Percentiles rank a stretch among this genome's conserved stretches.
These are phyloP conservation scores for Colletotrichum sp. DNA, from an alignment of 2,329 filamentous ascomycete genomes.

Conservation along the genomic window DNA sequence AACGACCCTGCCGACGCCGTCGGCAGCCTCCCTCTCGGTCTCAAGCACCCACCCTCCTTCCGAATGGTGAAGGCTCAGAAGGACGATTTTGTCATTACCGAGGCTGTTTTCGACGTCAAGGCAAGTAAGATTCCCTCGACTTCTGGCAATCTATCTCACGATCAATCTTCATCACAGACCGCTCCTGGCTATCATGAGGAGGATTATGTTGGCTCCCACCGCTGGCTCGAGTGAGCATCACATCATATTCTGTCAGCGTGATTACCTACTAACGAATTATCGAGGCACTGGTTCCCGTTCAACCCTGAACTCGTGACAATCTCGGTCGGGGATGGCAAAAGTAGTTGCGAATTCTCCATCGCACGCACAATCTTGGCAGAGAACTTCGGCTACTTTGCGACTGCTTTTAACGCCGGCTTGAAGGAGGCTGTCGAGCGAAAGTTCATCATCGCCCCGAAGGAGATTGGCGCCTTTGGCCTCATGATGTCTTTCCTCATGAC, in stretches of 20 bases:
- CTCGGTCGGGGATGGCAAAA: not conserved
- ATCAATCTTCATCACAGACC: not conserved
- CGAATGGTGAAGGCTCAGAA: not conserved
- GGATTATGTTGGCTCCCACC: not conserved
- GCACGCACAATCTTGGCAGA: not conserved
- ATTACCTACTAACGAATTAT: not conserved
- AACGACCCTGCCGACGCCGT: not conserved
- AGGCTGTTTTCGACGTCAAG: not conserved
- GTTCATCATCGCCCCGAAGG: not conserved
- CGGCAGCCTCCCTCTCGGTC: not conserved
- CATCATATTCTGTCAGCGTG: not conserved
- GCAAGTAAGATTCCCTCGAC: not conserved
- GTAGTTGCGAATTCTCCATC: not conserved
- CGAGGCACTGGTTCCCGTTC: conserved; percentile 2
- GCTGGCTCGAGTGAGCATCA: conserved; percentile 6
- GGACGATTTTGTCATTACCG: not conserved
- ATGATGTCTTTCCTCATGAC: conserved; percentile 6
- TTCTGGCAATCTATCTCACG: not conserved
- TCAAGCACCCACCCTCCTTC: not conserved
- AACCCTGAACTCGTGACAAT: conserved; percentile 2
- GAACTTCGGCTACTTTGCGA: not conserved
- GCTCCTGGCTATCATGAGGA: not conserved
- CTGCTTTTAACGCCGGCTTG: not conserved
- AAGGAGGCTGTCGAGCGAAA: not conserved
- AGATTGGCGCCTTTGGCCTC: not conserved